A percentile compares a stretch with the other conserved stretches of the same genome.
Evolutionary conservation across 2,329 filamentous ascomycete genomes (phyloP).

Genomic region (Aspergillus texensis): DNA sequence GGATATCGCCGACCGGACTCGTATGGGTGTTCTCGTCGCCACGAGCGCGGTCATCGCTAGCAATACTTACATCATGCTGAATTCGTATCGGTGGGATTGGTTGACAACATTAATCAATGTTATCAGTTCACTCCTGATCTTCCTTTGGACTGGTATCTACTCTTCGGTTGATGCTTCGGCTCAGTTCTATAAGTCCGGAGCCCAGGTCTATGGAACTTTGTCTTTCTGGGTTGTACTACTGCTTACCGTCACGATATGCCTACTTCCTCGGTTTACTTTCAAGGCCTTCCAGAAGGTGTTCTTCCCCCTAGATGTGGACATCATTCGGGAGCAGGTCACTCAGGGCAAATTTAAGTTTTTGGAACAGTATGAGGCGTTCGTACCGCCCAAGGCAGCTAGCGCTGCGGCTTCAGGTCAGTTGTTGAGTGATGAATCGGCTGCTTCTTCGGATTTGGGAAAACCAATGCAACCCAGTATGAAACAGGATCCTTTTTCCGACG

Average conservation of each 20-base stretch:
- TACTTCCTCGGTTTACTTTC: slow-evolving; percentile 83
- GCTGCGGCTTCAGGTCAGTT: slow-evolving; percentile 40
- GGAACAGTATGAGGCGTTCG: slow-evolving; percentile 56
- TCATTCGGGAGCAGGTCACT: slow-evolving; percentile 88
- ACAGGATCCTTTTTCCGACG: slow-evolving; percentile 74
- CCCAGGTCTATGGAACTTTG: slow-evolving; percentile 77
- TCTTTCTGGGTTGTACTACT: slow-evolving; percentile 86
- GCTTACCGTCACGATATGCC: slow-evolving; percentile 76
- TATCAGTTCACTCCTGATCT: slow-evolving; percentile 84
- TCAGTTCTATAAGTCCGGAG: slow-evolving; percentile 75
- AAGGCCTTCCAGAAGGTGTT: slow-evolving; percentile 94
- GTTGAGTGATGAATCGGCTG: slow-evolving; percentile 43
- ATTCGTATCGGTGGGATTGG: slow-evolving; percentile 98
- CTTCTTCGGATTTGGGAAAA: slow-evolving; percentile 44
- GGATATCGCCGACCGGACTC: slow-evolving; percentile 74
- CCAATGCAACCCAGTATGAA: slow-evolving; percentile 60
- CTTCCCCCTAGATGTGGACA: slow-evolving; percentile 89
- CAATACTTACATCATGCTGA: slow-evolving; percentile 93
- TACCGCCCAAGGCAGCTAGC: slow-evolving; percentile 51
- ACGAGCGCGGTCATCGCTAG: slow-evolving; percentile 83
- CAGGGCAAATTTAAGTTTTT: slow-evolving; percentile 81
- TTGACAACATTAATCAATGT: slow-evolving; percentile 80
- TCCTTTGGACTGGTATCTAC: slow-evolving; percentile 95
- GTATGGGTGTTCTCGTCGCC: slow-evolving; percentile 85
- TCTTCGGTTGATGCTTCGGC: slow-evolving; percentile 60